Base-by-base conservation (phyloP, 1,284 basidiomycete species). In the Rhodofomes roseus region DNA sequence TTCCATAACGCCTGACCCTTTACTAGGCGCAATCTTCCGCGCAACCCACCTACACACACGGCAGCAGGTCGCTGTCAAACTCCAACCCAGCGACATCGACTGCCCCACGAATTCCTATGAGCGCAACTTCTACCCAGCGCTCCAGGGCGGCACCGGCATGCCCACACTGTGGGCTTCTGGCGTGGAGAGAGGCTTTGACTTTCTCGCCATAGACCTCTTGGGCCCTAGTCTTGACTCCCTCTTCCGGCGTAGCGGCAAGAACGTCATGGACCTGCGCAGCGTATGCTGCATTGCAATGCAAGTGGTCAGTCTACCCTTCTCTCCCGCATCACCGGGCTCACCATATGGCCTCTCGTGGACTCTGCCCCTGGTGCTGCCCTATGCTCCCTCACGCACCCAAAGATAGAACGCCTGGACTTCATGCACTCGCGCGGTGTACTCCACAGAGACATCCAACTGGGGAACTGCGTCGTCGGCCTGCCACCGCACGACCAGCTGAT, bases 71-170 rank as follows among this genome's bases (percentile, higher is more conserved):
- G 89, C 89, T 0, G 77, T 91, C 59, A 91, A 91, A 68, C 74
- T 91, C 8, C 89, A 91, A 70, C 76, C 79, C 57, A 73, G 82
- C 23, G 76, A 88, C 65, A 83, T 88, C 57, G 82, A 87, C 68
- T 90, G 87, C 65, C 89, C 87, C 0, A 90, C 89, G 2, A 91
- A 91, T 67, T 76, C 73, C 52, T 89, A 86, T 58, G 89, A 91
- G 67, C 81, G 86, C 31, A 65, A 74, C 60, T 79, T 91, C 60
- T 91, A 90, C 67, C 87, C 87, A n/a, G 67, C 78, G 9, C 72
- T 91, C 8, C 88, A 88, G 72, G 89, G 88, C 18, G 87, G 81
- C n/a, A 75, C 78, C 48, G 89, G 89, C 8, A 87, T 91, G 81
- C 89, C 89, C 0, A 83, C 74, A 8, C 75, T 91, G 14, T 89